These are phyloP conservation scores for Ceratocystis eucalypticola DNA, from an alignment of 2,329 filamentous ascomycete species.

Conservation along the genomic window DNA sequence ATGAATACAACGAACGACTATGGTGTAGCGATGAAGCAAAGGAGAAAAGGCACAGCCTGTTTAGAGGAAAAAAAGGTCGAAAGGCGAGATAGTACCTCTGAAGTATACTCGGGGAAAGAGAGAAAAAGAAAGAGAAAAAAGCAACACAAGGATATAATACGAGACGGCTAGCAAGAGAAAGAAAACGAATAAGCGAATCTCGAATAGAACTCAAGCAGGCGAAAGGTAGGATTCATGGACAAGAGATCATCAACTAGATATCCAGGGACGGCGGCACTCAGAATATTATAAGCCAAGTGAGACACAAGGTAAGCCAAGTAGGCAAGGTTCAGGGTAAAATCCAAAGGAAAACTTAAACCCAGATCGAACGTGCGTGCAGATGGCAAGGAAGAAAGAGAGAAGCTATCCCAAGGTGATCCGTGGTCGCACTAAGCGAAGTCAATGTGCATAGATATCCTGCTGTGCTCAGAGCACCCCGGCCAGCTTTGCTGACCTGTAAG, in stretches of 20 bases:
- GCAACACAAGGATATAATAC: neutral
- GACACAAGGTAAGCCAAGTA: neutral
- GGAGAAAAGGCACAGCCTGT: neutral
- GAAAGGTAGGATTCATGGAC: neutral
- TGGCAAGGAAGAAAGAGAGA: slow-evolving; percentile 3
- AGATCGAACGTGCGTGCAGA: slow-evolving; percentile 4
- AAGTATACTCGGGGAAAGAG: neutral
- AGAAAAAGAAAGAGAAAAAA: neutral
- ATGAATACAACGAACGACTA: neutral
- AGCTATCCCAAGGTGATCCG: slow-evolving; percentile 2
- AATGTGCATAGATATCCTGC: neutral
- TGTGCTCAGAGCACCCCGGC: neutral
- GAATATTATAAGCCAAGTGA: slow-evolving; percentile 2
- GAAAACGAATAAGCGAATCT: neutral
- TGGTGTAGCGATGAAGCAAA: neutral
- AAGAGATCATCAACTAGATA: neutral
- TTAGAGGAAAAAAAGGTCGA: neutral
- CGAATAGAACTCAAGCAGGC: neutral
- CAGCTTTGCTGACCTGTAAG: neutral
- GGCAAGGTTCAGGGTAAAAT: neutral
- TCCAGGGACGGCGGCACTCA: neutral
- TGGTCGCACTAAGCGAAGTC: slow-evolving; percentile 4
- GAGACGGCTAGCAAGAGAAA: neutral
- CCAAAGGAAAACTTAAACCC: slow-evolving; percentile 1
- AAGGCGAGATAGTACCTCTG: neutral